A percentile compares a stretch with the other conserved stretches of the same genome.
Conservation (phyloP, 2,329 filamentous ascomycete species). For the Alternaria conjuncta region DNA sequence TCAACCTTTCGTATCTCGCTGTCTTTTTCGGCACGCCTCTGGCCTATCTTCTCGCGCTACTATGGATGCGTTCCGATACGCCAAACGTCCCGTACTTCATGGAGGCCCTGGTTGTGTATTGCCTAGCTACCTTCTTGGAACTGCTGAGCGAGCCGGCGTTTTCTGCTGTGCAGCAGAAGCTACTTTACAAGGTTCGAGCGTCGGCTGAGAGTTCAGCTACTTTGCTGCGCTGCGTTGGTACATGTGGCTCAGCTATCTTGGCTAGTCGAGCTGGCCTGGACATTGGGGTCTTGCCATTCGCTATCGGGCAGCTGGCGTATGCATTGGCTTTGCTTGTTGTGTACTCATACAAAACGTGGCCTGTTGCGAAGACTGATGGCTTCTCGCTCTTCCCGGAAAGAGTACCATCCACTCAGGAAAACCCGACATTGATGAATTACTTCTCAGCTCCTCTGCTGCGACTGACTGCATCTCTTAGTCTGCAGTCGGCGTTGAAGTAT, state of each 20-base stretch:
- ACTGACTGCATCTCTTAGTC: constrained; percentile 80
- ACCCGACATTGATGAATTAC: constrained; percentile 27
- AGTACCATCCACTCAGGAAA: constrained; percentile 47
- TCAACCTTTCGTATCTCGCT: constrained; percentile 88
- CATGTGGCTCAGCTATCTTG: constrained; percentile 73
- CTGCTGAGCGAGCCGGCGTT: constrained; percentile 88
- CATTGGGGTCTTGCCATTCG: constrained; percentile 84
- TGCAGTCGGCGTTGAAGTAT: constrained; percentile 91
- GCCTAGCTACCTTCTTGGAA: constrained; percentile 70
- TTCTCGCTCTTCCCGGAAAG: constrained; percentile 71
- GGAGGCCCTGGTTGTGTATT: constrained; percentile 61
- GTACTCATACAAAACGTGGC: constrained; percentile 69
- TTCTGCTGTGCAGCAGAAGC: constrained; percentile 80
- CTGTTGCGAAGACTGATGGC: constrained; percentile 61
- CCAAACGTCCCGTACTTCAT: constrained; percentile 68
- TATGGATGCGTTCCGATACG: constrained; percentile 67
- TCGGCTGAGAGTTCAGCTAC: constrained; percentile 84
- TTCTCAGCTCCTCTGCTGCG: constrained; percentile 75
- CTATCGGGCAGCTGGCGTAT: constrained; percentile 82
- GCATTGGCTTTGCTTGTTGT: constrained; percentile 70
- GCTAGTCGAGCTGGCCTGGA: constrained; percentile 60
- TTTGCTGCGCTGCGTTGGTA: constrained; percentile 75
- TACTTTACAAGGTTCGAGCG: constrained; percentile 81
- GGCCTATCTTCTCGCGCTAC: constrained; percentile 67
- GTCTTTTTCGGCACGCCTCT: constrained; percentile 71